Percentiles rank a stretch among this genome's conserved stretches.
Conservation (phyloP, 2,329 filamentous ascomycete species). For the Ophiostoma sp. region DNA sequence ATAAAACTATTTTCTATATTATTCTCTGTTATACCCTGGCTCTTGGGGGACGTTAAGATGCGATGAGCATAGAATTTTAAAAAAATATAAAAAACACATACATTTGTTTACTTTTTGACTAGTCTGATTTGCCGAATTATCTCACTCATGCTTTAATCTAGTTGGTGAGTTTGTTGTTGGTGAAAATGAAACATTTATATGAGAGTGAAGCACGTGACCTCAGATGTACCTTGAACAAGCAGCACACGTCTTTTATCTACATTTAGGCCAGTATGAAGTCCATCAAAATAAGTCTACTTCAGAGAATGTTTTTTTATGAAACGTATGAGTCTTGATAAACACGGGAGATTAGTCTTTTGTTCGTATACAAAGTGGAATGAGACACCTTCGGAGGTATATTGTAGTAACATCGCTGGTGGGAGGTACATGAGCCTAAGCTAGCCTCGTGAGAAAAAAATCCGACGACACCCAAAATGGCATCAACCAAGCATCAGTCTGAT, state of each 20-base stretch:
- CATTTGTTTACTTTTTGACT: background rate
- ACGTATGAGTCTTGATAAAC: no score
- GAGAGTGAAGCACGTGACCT: background rate
- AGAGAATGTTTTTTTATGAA: no score
- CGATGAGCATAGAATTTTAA: background rate
- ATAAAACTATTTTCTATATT: background rate
- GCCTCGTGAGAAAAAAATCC: constrained; percentile 16
- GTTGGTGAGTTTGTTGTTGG: background rate
- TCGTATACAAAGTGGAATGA: no score
- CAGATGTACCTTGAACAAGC: no score
- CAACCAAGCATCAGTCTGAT: background rate
- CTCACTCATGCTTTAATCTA: background rate
- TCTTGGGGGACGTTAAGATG: background rate
- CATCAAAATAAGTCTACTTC: no score
- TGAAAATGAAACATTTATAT: background rate
- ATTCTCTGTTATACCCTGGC: constrained; percentile 7
- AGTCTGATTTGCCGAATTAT: background rate
- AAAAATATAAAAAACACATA: background rate
- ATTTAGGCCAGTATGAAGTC: no score
- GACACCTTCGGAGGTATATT: no score
- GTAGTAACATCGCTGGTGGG: no score
- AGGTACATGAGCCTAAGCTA: background rate
- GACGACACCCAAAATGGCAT: constrained; percentile 6
- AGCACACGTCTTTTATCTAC: no score
- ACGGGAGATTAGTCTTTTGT: no score